Percentiles rank a stretch among this genome's conserved stretches.
Evolutionary conservation across 805 yeast genomes (phyloP).

Genomic region (Yamadazyma sp.): DNA sequence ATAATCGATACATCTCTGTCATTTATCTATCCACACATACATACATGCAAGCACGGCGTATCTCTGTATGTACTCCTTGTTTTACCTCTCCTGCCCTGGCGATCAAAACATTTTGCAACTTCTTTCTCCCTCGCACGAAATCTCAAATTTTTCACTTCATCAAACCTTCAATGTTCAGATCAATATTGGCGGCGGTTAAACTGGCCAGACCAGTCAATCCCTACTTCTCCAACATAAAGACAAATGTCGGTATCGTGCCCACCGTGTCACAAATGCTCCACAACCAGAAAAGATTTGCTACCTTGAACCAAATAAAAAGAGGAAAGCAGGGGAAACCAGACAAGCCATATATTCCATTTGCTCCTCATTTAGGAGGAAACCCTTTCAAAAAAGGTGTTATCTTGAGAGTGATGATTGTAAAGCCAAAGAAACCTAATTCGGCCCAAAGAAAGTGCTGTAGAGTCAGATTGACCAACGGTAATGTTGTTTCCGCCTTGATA

Average conservation of each 20-base stretch:
- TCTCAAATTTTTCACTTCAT: slow-evolving; percentile 8
- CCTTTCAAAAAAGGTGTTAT: slow-evolving; percentile 95
- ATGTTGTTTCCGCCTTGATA: slow-evolving; percentile 84
- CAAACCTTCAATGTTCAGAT: slow-evolving; percentile 15
- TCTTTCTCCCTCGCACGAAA: slow-evolving; percentile 4
- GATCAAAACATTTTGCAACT: not conserved
- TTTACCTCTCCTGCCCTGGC: not conserved
- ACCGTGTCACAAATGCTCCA: not conserved
- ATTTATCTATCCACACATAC: not conserved
- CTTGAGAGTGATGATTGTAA: slow-evolving; percentile 86
- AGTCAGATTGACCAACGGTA: slow-evolving; percentile 89
- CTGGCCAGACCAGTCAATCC: slow-evolving; percentile 3
- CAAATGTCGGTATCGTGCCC: slow-evolving; percentile 3
- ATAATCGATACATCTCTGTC: too few species aligned
- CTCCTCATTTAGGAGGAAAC: slow-evolving; percentile 80
- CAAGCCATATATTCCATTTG: slow-evolving; percentile 51
- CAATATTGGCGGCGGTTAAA: slow-evolving; percentile 5
- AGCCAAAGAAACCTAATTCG: slow-evolving; percentile 98
- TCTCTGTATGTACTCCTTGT: not conserved
- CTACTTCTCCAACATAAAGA: slow-evolving; percentile 6
- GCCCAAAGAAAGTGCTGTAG: slow-evolving; percentile 97
- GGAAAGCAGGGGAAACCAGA: slow-evolving; percentile 54
- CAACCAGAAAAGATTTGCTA: slow-evolving; percentile 55
- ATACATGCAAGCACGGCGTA: not conserved
- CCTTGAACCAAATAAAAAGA: slow-evolving; percentile 73